phyloP scores from a whole-genome alignment of 1,139 yeast genomes.

The Yamadazyma friedrichii region DNA sequence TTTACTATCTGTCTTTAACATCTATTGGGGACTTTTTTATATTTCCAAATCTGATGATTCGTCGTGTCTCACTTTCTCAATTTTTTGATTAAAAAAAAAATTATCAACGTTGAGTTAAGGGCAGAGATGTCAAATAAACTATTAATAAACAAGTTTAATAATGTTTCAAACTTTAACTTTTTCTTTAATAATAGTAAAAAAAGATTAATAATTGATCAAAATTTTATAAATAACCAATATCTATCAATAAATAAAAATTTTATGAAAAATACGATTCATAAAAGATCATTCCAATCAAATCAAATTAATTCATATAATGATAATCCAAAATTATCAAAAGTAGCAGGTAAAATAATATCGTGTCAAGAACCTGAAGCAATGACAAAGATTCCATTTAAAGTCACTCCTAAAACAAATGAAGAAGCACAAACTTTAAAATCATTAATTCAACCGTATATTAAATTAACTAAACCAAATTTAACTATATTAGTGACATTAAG shows the following conservation, averaged over 20 bases:
- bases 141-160: conserved; percentile 26
- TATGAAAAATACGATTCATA: neutral
- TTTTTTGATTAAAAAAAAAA: neutral
- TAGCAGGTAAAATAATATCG: conserved; percentile 35
- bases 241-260: conserved; percentile 14
- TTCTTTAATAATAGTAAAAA: conserved; percentile 40
- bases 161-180: conserved; percentile 34
- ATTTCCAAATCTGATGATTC: neutral
- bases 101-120: neutral
- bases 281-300: conserved; percentile 2
- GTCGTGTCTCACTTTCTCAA: neutral
- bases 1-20: no score
- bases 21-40: neutral
- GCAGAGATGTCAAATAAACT: conserved; percentile 4
- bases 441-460: conserved; percentile 59
- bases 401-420: conserved; percentile 33
- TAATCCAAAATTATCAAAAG: conserved; percentile 16
- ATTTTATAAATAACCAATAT: conserved; percentile 36
- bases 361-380: conserved; percentile 38
- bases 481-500: conserved; percentile 87
- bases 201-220: conserved; percentile 30
- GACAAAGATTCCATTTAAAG: conserved; percentile 53
- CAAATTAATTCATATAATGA: neutral
- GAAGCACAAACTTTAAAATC: conserved; percentile 23
- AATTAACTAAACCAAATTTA: conserved; percentile 83